phyloP scores from a whole-genome alignment of 2,329 filamentous ascomycete genomes.

The Polychaeton citri region DNA sequence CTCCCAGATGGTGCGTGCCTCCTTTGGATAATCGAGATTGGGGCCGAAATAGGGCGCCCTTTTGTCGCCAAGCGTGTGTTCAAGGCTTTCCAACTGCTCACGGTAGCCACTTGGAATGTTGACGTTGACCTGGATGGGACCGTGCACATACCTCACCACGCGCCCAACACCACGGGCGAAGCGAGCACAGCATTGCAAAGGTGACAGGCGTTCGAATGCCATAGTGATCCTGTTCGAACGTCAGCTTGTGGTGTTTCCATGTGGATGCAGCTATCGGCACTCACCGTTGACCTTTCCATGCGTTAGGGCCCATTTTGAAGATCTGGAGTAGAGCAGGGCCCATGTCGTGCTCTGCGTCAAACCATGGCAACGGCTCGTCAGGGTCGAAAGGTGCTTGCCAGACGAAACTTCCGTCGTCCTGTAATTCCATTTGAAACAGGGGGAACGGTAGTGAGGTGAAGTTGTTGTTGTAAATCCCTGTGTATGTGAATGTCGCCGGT shows the following conservation, averaged over 20 bases:
- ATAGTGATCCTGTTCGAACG: conserved; percentile 54
- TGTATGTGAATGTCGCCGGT: conserved; percentile 85
- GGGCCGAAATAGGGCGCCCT: conserved; percentile 51
- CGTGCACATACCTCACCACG: conserved; percentile 63
- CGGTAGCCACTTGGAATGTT: conserved; percentile 79
- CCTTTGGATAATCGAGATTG: conserved; percentile 49
- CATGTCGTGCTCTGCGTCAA: conserved; percentile 92
- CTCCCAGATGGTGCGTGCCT: conserved; percentile 77
- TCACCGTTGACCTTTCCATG: conserved; percentile 66
- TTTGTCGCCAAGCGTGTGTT: conserved; percentile 44
- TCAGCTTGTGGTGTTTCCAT: conserved; percentile 1
- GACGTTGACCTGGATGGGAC: conserved; percentile 71
- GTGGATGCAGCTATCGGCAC: conserved; percentile 13
- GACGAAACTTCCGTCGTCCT: conserved; percentile 69
- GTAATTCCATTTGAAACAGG: conserved; percentile 86
- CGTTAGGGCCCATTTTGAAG: conserved; percentile 80
- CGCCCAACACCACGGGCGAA: conserved; percentile 69
- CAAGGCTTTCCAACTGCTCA: conserved; percentile 62
- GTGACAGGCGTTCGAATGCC: conserved; percentile 80
- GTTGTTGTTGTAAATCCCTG: conserved; percentile 98
- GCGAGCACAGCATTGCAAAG: conserved; percentile 64
- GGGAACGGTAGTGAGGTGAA: conserved; percentile 89
- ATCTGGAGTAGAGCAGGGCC: conserved; percentile 85
- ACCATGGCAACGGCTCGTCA: conserved; percentile 78
- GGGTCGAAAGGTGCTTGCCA: conserved; percentile 94